Base-by-base conservation (phyloP, 2,329 filamentous ascomycete genomes). In the Aureobasidium melanogenum region DNA sequence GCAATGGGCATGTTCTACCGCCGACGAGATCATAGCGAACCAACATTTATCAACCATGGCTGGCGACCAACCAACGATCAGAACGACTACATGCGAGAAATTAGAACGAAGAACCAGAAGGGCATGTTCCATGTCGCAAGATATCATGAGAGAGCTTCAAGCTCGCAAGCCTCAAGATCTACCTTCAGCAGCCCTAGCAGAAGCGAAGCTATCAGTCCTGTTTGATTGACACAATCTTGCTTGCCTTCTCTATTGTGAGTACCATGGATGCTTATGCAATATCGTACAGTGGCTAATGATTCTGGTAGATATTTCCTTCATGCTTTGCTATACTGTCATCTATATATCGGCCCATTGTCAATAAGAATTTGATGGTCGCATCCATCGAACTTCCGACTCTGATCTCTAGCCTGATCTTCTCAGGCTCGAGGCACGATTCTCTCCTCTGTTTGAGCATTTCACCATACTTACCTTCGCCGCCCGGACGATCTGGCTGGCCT, bases 31-130 rank as follows among this genome's bases (percentile, higher is more conserved):
- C 17, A 3, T 0, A 34, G 50, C 17, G 12, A 58, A 8, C 28
- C 5, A 12, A 30, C n/a, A n/a, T n/a, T 41, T 5, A 17, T 19
- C 8, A 50, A 41, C 44, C 26, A 59, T 19, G 56, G 56, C 56
- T 59, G 56, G 56, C 43, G 44, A 48, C 56, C 56, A 1, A 48
- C 7, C 32, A 41, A 59, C 44, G 34, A 30, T 15, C 56, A 59
- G 24, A 19, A 9, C 43, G 56, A 59, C n/a, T 59, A 59, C 34
- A 59, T 59, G 56, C 32, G 56, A n/a, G 56, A 59, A 10, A 44
- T 59, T 17, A 48, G 56, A 30, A 32, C 32, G 2, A 30, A 39
- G 9, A 59, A 48, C 5, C 44, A 50, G 0, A 41, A 59, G 34
- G 44, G 56, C 34, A 24, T 59, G 44, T 14, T 59, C 5, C 56